A percentile compares a stretch with the other conserved stretches of the same genome.
Conservation (phyloP, 176 grass and related monocot genomes). For the Neostapfia colusana region DNA sequence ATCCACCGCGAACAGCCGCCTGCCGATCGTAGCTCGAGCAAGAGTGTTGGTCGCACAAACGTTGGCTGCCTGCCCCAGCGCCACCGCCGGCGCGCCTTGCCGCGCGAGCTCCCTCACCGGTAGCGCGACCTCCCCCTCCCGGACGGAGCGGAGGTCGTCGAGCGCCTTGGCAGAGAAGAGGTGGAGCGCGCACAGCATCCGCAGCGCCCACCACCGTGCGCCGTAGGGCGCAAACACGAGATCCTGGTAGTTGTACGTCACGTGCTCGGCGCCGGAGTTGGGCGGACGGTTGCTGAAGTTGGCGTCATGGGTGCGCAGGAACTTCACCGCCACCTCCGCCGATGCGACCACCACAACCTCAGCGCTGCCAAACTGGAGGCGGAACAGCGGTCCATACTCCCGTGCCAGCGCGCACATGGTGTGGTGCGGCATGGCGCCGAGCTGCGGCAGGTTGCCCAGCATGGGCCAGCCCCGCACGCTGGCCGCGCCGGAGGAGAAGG, state of each 20-base stretch:
- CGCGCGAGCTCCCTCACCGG: slow-evolving; percentile 39
- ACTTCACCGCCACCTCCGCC: slow-evolving; percentile 40
- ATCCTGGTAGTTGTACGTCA: slow-evolving; percentile 88
- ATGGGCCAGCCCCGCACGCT: slow-evolving; percentile 60
- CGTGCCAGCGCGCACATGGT: slow-evolving; percentile 51
- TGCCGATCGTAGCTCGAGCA: slow-evolving; percentile 53
- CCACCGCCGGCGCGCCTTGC: neutral
- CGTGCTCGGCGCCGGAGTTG: slow-evolving; percentile 68
- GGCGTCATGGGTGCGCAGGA: slow-evolving; percentile 62
- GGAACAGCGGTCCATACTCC: slow-evolving; percentile 56
- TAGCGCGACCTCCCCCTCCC: slow-evolving; percentile 49
- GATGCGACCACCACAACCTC: slow-evolving; percentile 64
- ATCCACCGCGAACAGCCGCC: slow-evolving; percentile 44
- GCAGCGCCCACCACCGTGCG: slow-evolving; percentile 57
- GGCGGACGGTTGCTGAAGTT: slow-evolving; percentile 65
- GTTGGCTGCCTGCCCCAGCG: slow-evolving; percentile 49
- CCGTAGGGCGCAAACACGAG: slow-evolving; percentile 77
- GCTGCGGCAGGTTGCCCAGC: slow-evolving; percentile 73
- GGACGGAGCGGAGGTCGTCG: slow-evolving; percentile 39
- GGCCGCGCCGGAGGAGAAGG: too few relatives aligned
- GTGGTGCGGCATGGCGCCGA: slow-evolving; percentile 67
- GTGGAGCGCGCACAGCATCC: slow-evolving; percentile 62
- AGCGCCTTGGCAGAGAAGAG: slow-evolving; percentile 67
- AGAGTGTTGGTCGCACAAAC: slow-evolving; percentile 67
- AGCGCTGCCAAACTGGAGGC: slow-evolving; percentile 58